These are phyloP conservation scores for Epichloe hybrida DNA, from an alignment of 2,329 filamentous ascomycete genomes.

Conservation along the genomic window DNA sequence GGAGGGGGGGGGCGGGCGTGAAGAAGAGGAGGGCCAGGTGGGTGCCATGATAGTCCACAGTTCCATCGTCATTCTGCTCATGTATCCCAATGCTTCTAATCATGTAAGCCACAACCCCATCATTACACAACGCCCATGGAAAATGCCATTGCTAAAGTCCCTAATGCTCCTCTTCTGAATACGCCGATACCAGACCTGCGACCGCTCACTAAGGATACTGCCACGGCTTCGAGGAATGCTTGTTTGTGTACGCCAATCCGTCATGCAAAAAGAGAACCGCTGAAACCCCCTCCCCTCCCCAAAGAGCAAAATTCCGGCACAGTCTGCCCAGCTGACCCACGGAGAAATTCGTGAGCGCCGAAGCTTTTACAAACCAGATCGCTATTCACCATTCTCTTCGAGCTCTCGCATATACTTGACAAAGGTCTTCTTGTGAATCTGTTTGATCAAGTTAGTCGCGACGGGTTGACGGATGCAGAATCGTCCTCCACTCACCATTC, in stretches of 20 bases:
- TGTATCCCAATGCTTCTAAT: background rate
- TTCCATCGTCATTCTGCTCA: background rate
- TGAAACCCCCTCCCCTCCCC: no score
- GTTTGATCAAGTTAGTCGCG: conserved; percentile 6
- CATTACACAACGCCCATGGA: background rate
- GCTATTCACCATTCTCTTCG: conserved; percentile 36
- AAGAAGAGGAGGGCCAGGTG: no score
- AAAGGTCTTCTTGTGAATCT: conserved; percentile 93
- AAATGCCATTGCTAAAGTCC: background rate
- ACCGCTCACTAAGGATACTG: no score
- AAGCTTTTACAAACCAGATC: background rate
- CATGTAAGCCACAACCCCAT: background rate
- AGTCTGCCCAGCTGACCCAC: no score
- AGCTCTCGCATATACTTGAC: conserved; percentile 85
- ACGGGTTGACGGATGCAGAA: background rate
- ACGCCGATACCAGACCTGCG: background rate
- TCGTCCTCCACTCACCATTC: conserved; percentile 50
- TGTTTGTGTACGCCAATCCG: background rate
- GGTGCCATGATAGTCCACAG: no score
- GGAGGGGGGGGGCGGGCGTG: no score
- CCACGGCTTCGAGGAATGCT: background rate
- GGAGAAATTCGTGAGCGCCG: background rate
- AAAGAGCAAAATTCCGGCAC: background rate
- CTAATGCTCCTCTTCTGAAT: background rate
- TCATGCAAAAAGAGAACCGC: background rate